Evolutionary conservation across 75 land plant species (phyloP), one percentile per base, ranked within the genome.

Genomic region (Pinus tabuliformis): DNA sequence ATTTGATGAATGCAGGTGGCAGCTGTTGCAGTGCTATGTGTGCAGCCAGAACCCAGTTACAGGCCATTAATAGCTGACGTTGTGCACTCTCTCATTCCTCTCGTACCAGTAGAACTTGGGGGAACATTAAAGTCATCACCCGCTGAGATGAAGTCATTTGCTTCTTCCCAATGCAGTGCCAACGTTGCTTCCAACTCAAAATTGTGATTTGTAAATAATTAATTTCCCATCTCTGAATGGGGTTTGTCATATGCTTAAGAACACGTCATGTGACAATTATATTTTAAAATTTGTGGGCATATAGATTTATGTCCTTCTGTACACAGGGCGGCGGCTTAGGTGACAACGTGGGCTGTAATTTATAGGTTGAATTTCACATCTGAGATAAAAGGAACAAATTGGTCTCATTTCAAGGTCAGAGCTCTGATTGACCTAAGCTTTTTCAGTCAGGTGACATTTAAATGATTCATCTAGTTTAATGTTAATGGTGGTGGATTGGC

Each of bases 51-150:
- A 71, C 93, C 98, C 56, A 92, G 95, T 60, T 95, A 95, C 62
- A 81, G 98, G 60, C 98, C 98, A 60, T 64, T 95, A 66, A 95
- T 95, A 76, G 89, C 93, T 14, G 98, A 95, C 78, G 98, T 95
- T 6, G 79, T 95, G 63, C 90, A 93, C 72, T 95, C 98, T 7
- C 75, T 95, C 1, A 80, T 93, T 16, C 98, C 98, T 22, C 87
- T 93, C 30, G 91, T 93, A 42, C 95, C 95, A 0, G 73, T 86
- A 0, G 93, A 93, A 64, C 89, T 93, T 22, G 95, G 95, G 58
- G 95, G 95, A 6, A 79, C 89, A 39, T 81, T 87, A 15, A 80
- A 83, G 78, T 56, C 75, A 59, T 24, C 72, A 7, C 6, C 8
- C 18, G 9, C 15, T 64, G 68, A 64, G 39, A 33, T 64, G 68